Base-by-base conservation (phyloP, 1,139 yeast species). In the Pichia sp. region DNA sequence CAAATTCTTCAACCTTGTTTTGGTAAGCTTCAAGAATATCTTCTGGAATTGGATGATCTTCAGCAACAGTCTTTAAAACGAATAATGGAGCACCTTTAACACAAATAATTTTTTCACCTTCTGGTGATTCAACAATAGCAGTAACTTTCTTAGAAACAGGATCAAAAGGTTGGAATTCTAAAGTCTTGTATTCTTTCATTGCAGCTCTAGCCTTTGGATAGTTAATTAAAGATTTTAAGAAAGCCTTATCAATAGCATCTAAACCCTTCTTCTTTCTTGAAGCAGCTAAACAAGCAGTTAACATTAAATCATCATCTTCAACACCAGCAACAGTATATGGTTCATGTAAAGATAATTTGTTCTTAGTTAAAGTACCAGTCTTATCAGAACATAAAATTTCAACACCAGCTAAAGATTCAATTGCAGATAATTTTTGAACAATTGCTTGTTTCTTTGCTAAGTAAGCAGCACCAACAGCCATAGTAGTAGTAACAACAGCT, bases 381-480 rank as follows among this genome's bases (percentile, higher is more conserved):
- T 90, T 90, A 75, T 90, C 98, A 61, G 97, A 90, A 82, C 97
- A 90, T 71, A 90, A 83, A 72, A 90, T 89, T 76, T 90, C 97
- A 68, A 90, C 97, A 85, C 97, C 97, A 63, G 97, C 98, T 65
- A 90, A 80, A 34, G 59, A 56, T 52, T 90, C 97, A 74, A 90
- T 90, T 60, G 97, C 97, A 71, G 96, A 86, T 68, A 90, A 82
- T 74, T 89, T 90, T 78, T 89, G 97, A 64, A 90, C 97, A 79
- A 90, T 90, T 63, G 97, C 97, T 78, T 88, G 88, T 76, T 89
- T 89, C 82, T 89, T 89, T 65, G 97, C 97, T 68, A 90, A 80
- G 86, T 89, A 88, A 69, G 97, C 97, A 71, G 97, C 97, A 83
- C 97, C 97, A 73, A 90, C 97, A 73, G 97, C 97, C 95, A 90